phyloP scores from a whole-genome alignment of 2,329 filamentous ascomycete species.

The Xylariaceae sp. region DNA sequence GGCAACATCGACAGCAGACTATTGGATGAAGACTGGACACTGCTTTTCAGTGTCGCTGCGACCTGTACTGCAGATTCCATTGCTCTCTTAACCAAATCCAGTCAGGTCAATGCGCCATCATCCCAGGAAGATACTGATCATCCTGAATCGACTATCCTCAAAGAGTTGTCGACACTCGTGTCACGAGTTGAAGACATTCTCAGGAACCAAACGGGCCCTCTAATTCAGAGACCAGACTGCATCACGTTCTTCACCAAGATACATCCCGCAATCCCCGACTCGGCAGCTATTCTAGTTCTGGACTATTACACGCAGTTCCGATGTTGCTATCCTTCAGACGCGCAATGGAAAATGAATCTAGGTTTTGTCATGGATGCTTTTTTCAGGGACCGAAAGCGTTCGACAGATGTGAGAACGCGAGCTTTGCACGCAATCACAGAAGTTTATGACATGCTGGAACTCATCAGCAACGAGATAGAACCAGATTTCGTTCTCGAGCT shows the following conservation, averaged over 20 bases:
- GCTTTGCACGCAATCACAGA: slow-evolving; percentile 58
- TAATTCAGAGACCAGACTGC: slow-evolving; percentile 57
- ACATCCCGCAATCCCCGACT: slow-evolving; percentile 58
- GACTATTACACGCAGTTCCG: slow-evolving; percentile 64
- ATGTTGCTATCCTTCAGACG: slow-evolving; percentile 66
- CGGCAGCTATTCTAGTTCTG: slow-evolving; percentile 58
- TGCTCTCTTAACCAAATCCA: slow-evolving; percentile 19
- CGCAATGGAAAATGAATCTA: slow-evolving; percentile 62
- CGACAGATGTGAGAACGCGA: slow-evolving; percentile 56
- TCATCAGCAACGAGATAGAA: slow-evolving; percentile 55
- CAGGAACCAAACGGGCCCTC: slow-evolving; percentile 43
- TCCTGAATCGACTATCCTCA: slow-evolving; percentile 37
- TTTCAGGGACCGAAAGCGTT: slow-evolving; percentile 56
- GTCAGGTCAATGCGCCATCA: slow-evolving; percentile 23
- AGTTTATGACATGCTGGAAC: slow-evolving; percentile 53
- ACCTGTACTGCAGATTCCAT: slow-evolving; percentile 44
- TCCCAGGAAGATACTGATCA: slow-evolving; percentile 31
- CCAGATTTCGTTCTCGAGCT: slow-evolving; percentile 53
- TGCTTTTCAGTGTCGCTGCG: slow-evolving; percentile 54
- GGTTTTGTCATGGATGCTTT: slow-evolving; percentile 56
- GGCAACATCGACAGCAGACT: slow-evolving; percentile 51
- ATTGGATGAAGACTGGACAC: slow-evolving; percentile 61
- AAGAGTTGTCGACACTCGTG: slow-evolving; percentile 43
- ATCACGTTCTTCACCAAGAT: slow-evolving; percentile 62
- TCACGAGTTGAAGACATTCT: slow-evolving; percentile 47